Percentiles rank a stretch among this genome's conserved stretches.
phyloP scores from a whole-genome alignment of 768 basidiomycete genomes.

The Chiua virens region DNA sequence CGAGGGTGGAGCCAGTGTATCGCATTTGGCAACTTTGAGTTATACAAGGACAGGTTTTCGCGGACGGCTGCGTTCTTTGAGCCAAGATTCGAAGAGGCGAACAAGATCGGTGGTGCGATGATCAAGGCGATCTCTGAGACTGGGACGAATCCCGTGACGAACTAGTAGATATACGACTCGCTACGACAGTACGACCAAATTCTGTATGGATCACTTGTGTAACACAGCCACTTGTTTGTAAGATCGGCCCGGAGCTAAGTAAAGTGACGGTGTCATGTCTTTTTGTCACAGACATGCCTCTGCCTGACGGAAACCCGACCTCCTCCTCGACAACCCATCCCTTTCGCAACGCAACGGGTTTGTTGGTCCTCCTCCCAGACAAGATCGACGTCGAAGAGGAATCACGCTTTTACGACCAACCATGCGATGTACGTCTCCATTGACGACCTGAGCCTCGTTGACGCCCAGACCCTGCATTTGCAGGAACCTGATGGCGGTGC shows the following conservation, averaged over 20 bases:
- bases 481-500: constrained; percentile 24
- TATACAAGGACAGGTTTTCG: constrained; percentile 79
- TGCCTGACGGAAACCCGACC: no score
- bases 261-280: no score
- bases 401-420: constrained; percentile 62
- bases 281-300: constrained; percentile 6
- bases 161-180: background rate
- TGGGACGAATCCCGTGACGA: constrained; percentile 41
- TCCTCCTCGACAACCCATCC: constrained; percentile 35
- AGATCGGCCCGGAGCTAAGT: background rate
- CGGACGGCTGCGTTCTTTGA: constrained; percentile 83
- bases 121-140: constrained; percentile 82
- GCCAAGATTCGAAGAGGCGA: constrained; percentile 83
- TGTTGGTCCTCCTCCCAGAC: constrained; percentile 55
- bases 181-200: no score
- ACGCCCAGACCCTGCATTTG: background rate
- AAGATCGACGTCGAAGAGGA: constrained; percentile 70
- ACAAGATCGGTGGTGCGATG: constrained; percentile 82
- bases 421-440: constrained; percentile 42
- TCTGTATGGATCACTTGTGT: background rate
- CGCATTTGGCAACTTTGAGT: constrained; percentile 86
- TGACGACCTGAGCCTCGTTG: no score
- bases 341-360: constrained; percentile 45
- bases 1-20: constrained; percentile 97
- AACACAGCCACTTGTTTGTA: background rate